Percentiles rank a stretch among this genome's conserved stretches.
Evolutionary conservation across 768 basidiomycete genomes (phyloP).

Genomic region (Suillus hirtellus): DNA sequence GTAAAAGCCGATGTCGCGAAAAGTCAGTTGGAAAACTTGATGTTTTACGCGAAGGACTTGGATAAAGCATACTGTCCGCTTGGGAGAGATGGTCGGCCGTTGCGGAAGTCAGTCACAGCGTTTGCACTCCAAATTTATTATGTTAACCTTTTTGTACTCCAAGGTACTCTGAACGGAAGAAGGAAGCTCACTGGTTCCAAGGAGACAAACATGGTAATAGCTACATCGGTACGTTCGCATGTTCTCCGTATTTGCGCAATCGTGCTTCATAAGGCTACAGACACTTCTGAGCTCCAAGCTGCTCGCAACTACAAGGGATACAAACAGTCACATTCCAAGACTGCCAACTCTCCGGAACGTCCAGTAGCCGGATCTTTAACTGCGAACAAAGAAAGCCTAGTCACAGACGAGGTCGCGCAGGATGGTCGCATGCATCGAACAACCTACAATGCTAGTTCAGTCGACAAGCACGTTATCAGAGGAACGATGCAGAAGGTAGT

Average conservation of each 20-base stretch:
- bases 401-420: constrained; percentile 36
- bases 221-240: constrained; percentile 45
- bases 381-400: constrained; percentile 40
- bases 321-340: background rate
- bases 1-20: constrained; percentile 51
- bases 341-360: constrained; percentile 26
- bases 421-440: constrained; percentile 44
- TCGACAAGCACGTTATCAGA: constrained; percentile 53
- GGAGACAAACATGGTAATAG: constrained; percentile 56
- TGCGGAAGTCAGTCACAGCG: constrained; percentile 52
- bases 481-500: constrained; percentile 57
- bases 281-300: constrained; percentile 25
- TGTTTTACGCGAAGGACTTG: constrained; percentile 45
- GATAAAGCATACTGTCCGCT: constrained; percentile 56
- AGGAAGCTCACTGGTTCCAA: constrained; percentile 63
- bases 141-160: constrained; percentile 2
- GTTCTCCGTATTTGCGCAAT: constrained; percentile 8
- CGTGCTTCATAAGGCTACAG: constrained; percentile 16
- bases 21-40: constrained; percentile 51
- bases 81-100: constrained; percentile 55
- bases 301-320: constrained; percentile 17
- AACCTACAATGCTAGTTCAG: constrained; percentile 35
- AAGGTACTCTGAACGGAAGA: constrained; percentile 58
- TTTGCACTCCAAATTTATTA: background rate
- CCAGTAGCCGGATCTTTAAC: constrained; percentile 28